These are phyloP conservation scores for Linderina pennispora DNA, from an alignment of 192 early-diverging fungal genomes.

Conservation along the genomic window DNA sequence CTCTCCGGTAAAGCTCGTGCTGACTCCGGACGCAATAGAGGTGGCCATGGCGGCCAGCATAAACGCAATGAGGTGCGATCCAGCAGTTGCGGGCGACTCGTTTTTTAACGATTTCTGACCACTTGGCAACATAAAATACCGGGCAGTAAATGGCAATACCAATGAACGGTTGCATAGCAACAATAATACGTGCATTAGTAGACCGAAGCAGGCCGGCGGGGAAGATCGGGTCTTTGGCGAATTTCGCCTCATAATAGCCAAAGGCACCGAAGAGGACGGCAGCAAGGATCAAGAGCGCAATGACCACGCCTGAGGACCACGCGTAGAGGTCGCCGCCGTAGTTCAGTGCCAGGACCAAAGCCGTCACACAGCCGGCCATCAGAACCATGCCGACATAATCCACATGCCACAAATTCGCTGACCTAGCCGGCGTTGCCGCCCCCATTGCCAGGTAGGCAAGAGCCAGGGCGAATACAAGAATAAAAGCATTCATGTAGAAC, in stretches of 20 bases:
- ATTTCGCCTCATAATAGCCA: constrained; percentile 53
- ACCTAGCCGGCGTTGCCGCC: constrained; percentile 2
- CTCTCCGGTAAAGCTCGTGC: neutral
- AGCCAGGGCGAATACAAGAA: constrained; percentile 28
- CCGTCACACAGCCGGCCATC: constrained; percentile 31
- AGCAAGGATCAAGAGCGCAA: constrained; percentile 48
- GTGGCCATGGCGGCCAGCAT: constrained; percentile 6
- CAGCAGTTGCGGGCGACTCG: constrained; percentile 4
- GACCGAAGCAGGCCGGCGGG: constrained; percentile 49
- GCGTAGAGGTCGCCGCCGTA: constrained; percentile 52
- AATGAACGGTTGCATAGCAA: constrained; percentile 16
- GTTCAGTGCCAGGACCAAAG: constrained; percentile 51
- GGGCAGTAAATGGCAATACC: constrained; percentile 24
- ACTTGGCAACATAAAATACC: constrained; percentile 56
- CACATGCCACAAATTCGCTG: constrained; percentile 31
- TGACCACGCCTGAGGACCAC: constrained; percentile 60
- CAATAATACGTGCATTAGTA: constrained; percentile 17
- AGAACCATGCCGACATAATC: constrained; percentile 48
- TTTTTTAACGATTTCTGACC: constrained; percentile 52
- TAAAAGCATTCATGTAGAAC: constrained; percentile 39
- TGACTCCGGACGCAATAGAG: neutral
- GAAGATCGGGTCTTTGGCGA: constrained; percentile 48
- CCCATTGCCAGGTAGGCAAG: constrained; percentile 30
- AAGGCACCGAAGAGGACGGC: constrained; percentile 50
- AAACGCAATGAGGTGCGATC: constrained; percentile 13